A percentile compares a stretch with the other conserved stretches of the same genome.
Conservation (phyloP, 441 rosid species). For the Populus trichocarpa region DNA sequence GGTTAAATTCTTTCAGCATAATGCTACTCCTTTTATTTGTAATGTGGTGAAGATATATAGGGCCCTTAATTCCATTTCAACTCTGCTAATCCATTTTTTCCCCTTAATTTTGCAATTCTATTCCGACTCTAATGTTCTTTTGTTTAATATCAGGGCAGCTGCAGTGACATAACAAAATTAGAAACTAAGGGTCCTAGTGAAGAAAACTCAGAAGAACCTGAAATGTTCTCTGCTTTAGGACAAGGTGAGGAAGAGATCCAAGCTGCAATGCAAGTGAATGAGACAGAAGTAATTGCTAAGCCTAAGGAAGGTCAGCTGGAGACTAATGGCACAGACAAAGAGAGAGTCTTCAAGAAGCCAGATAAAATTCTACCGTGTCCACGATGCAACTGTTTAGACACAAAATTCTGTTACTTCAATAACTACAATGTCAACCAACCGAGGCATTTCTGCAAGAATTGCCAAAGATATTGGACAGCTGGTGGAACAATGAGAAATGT, state of each 20-base stretch:
- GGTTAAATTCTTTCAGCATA: neutral
- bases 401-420: constrained; percentile 18
- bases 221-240: constrained; percentile 12
- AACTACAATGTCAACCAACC: constrained; percentile 82
- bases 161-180: constrained; percentile 22
- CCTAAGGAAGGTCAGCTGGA: constrained; percentile 30
- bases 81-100: neutral
- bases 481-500: constrained; percentile 85
- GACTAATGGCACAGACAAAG: constrained; percentile 36
- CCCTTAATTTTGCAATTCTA: too few relatives aligned
- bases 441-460: constrained; percentile 76
- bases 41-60: neutral
- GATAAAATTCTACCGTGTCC: constrained; percentile 74
- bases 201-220: constrained; percentile 17
- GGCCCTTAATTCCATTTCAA: neutral
- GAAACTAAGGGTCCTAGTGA: constrained; percentile 13
- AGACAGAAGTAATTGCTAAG: constrained; percentile 18
- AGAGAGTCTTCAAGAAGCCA: constrained; percentile 58
- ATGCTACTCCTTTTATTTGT: neutral
- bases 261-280: constrained; percentile 15
- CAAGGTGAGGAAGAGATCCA: constrained; percentile 20
- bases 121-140: neutral
- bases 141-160: constrained; percentile 27
- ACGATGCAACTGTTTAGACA: constrained; percentile 69
- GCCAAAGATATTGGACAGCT: constrained; percentile 91